Evolutionary conservation across 345 rosid species (phyloP), one percentile per base, ranked within the genome.

Genomic region (Camelina hispida): DNA sequence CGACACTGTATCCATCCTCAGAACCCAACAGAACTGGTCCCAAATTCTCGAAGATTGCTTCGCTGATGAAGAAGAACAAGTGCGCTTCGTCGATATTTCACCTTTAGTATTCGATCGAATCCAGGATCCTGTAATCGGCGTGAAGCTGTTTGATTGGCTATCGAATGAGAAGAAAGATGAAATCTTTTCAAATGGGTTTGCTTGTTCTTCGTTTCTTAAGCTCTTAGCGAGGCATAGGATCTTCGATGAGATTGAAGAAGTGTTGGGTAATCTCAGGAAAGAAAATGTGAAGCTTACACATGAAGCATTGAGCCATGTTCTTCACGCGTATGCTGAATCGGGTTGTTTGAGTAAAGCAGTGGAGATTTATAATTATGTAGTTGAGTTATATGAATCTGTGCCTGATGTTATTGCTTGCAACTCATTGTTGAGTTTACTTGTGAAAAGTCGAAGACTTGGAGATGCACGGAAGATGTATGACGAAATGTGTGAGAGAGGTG

Each of bases 151-250:
- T 66, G 76, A 87, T 57, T 88, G 87, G 91, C 83, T 84, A 12
- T 81, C 81, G 28, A 77, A 53, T 53, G 81, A 52, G 75, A 42
- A 57, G 44, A 82, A 80, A 6, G 54, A 58, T 8, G 74, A 58
- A 37, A 59, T 79, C 7, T 62, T 72, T 53, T 30, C 81, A 1
- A 78, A 88, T 81, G 89, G 83, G 76, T 65, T 75, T 28, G 88
- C 93, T 65, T 85, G 83, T 77, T 90, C 97, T 63, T 89, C 98
- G 43, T 86, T 85, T 61, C 68, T 93, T 57, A 90, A 82, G 88
- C 93, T 89, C 28, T 79, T 94, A 61, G 89, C 93, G 25, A 84
- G 83, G 74, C 81, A 59, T 48, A 68, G 85, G 53, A 71, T 82
- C 81, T 84, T 88, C 61, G 16, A 61, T 7, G 89, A 91, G 80